These are phyloP conservation scores for Plicaturopsis crispa DNA, from an alignment of 768 basidiomycete genomes.

Conservation along the genomic window DNA sequence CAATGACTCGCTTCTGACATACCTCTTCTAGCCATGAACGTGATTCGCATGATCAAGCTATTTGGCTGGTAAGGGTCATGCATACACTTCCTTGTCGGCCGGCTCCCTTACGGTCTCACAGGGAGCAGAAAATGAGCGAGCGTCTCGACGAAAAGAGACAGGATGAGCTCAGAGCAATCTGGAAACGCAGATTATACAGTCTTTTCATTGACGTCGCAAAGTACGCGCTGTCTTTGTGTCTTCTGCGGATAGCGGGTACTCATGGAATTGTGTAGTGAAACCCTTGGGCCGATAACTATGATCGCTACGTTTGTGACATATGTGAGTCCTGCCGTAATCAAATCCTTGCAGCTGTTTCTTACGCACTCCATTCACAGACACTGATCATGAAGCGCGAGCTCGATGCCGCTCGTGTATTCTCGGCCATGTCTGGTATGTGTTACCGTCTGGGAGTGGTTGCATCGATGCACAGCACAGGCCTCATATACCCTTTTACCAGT, in stretches of 20 bases:
- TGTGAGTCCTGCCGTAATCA: constrained; percentile 22
- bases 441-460: no score
- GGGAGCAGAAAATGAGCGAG: not conserved
- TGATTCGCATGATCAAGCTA: constrained; percentile 45
- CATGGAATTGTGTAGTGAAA: not conserved
- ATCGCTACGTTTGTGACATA: constrained; percentile 55
- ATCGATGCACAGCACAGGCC: no score
- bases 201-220: not conserved
- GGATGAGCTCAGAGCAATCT: not conserved
- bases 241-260: not conserved
- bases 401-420: constrained; percentile 31
- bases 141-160: not conserved
- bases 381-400: constrained; percentile 28
- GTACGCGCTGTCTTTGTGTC: not conserved
- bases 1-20: constrained; percentile 7
- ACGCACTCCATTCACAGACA: constrained; percentile 16
- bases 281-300: no score
- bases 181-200: not conserved
- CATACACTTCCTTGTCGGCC: no score
- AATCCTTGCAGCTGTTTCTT: not conserved
- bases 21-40: constrained; percentile 21
- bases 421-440: constrained; percentile 26
- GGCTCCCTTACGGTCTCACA: no score
- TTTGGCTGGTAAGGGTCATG: no score
- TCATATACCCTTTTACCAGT: no score